phyloP scores from a whole-genome alignment of 177 flowering plant genomes.

The Vitis hybrid region DNA sequence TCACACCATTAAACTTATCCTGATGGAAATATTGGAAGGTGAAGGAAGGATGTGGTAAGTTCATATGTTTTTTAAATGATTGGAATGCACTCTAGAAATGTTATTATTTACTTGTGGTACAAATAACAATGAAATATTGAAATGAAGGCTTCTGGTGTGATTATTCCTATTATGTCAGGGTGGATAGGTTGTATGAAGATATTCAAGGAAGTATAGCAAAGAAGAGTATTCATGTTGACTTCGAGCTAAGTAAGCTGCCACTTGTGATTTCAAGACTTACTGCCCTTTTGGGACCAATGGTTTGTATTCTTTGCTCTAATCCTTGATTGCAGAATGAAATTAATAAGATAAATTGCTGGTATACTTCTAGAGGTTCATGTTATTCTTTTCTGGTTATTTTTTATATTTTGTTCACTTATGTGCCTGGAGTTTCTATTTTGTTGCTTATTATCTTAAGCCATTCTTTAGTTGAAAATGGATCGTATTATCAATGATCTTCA shows the following conservation, averaged over 20 bases:
- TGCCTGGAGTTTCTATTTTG: too few species aligned
- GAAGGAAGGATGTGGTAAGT: constrained; percentile 87
- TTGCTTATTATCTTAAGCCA: too few species aligned
- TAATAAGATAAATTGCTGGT: too few species aligned
- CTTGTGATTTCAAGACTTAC: constrained; percentile 78
- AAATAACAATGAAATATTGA: background rate
- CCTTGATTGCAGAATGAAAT: background rate
- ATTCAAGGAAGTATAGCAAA: constrained; percentile 53
- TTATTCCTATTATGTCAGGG: constrained; percentile 47
- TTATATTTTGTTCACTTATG: background rate
- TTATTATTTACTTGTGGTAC: background rate
- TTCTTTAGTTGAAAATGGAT: too few species aligned
- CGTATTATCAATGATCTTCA: too few species aligned
- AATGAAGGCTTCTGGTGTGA: background rate
- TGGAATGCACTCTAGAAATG: background rate
- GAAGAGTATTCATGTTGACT: constrained; percentile 49
- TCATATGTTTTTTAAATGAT: constrained; percentile 1
- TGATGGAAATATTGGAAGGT: constrained; percentile 65
- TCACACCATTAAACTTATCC: constrained; percentile 47
- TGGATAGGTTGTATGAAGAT: constrained; percentile 73
- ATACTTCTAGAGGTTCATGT: background rate
- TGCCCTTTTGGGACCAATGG: constrained; percentile 89
- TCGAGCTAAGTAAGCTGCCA: constrained; percentile 64
- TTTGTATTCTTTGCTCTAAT: constrained; percentile 28
- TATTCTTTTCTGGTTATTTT: background rate